These are phyloP conservation scores for Piper betle DNA, from an alignment of 164 flowering plant genomes.

Conservation along the genomic window DNA sequence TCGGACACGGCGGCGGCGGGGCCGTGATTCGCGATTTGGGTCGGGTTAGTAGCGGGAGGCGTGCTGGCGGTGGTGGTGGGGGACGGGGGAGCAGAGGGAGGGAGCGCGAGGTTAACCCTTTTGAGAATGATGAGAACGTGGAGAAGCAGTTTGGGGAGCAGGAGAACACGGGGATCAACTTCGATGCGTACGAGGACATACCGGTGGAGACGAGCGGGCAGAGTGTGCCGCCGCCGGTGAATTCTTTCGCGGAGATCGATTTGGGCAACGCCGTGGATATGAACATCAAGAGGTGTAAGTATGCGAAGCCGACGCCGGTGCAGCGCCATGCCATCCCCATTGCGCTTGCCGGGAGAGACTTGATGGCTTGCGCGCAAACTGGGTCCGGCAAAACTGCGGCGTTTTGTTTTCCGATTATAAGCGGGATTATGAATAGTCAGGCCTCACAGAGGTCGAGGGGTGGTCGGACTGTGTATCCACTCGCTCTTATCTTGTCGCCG, in stretches of 20 bases:
- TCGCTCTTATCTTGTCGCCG: conserved; percentile 71
- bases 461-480: conserved; percentile 47
- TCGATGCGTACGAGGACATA: conserved; percentile 74
- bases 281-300: conserved; percentile 61
- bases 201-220: conserved; percentile 76
- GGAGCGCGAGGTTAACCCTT: conserved; percentile 50
- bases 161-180: conserved; percentile 56
- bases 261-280: conserved; percentile 49
- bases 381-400: conserved; percentile 92
- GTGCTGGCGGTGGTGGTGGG: conserved; percentile 18
- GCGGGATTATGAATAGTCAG: conserved; percentile 59
- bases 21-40: conserved; percentile 7
- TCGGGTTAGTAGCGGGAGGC: conserved; percentile 10
- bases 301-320: conserved; percentile 73
- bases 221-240: conserved; percentile 60
- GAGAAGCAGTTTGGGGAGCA: conserved; percentile 24
- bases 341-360: conserved; percentile 48
- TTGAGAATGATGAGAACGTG: conserved; percentile 30
- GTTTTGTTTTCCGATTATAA: conserved; percentile 67
- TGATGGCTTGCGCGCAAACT: conserved; percentile 85
- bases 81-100: conserved; percentile 40
- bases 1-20: conserved; percentile 13
- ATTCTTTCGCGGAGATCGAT: conserved; percentile 66
- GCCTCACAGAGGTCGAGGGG: conserved; percentile 38
- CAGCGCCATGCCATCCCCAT: conserved; percentile 81